A percentile compares a stretch with the other conserved stretches of the same genome.
Conservation (phyloP, 345 rosid species). For the Geranium brycei region DNA sequence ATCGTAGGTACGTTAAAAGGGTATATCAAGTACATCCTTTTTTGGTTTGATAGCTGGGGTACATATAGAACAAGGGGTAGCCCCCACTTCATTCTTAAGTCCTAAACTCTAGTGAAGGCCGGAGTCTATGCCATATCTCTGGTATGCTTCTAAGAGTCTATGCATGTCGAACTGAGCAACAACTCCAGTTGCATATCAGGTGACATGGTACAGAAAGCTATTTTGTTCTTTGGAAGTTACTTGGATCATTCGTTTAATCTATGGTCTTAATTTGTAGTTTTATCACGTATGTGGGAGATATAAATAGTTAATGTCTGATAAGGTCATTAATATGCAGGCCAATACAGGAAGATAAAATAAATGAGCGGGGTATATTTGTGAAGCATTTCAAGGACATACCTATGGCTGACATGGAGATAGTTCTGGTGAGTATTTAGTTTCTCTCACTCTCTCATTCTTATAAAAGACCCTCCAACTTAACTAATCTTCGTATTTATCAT, state of each 20-base stretch:
- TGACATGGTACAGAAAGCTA: neutral
- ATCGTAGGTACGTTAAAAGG: neutral
- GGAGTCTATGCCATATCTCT: no score
- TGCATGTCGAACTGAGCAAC: no score
- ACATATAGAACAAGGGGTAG: no score
- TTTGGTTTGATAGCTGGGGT: no score
- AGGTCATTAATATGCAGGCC: conserved; percentile 29
- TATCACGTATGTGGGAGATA: no score
- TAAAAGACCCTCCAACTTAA: no score
- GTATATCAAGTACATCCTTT: neutral
- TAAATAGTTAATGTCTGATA: no score
- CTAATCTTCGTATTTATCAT: neutral
- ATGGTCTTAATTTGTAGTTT: no score
- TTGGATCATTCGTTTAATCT: no score
- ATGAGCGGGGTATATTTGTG: conserved; percentile 61
- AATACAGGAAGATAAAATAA: conserved; percentile 36
- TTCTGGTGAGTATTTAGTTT: conserved; percentile 52
- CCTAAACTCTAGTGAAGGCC: no score
- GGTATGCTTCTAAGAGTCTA: no score
- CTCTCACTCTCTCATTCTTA: neutral
- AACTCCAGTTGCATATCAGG: neutral
- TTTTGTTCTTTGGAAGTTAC: neutral
- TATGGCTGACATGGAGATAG: conserved; percentile 98
- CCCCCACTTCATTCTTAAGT: no score
- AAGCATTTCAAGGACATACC: conserved; percentile 98